These are phyloP conservation scores for Globisporangium emineosum DNA, from an alignment of 352 stramenopile genomes.

Conservation along the genomic window DNA sequence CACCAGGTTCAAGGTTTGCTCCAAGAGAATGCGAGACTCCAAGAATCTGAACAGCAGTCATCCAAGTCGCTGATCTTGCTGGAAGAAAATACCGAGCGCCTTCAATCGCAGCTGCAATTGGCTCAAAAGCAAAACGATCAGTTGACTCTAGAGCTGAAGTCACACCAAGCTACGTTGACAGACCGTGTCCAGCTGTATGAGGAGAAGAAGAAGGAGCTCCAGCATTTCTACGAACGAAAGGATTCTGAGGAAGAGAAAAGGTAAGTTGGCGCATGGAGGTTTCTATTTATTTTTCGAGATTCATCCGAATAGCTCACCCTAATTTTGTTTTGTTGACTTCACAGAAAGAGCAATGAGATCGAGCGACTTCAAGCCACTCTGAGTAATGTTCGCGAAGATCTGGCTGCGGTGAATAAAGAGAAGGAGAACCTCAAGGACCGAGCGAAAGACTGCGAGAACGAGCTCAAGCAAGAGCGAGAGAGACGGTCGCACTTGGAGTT, in stretches of 20 bases:
- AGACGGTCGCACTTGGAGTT: conserved; percentile 48
- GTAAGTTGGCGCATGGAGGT: conserved; percentile 13
- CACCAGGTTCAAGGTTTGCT: conserved; percentile 29
- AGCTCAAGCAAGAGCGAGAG: conserved; percentile 52
- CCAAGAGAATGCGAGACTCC: conserved; percentile 28
- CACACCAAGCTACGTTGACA: conserved; percentile 39
- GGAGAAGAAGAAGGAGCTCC: conserved; percentile 63
- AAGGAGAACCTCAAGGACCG: conserved; percentile 46
- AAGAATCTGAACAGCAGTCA: conserved; percentile 37
- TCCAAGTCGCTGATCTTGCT: conserved; percentile 27
- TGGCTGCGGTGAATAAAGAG: conserved; percentile 46
- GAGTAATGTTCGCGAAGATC: conserved; percentile 44
- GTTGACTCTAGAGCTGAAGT: conserved; percentile 55
- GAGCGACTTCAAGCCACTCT: conserved; percentile 51
- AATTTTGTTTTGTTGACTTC: conserved; percentile 1
- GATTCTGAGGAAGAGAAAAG: conserved; percentile 46
- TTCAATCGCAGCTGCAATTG: conserved; percentile 54
- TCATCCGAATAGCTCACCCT: neutral
- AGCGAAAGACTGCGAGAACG: conserved; percentile 35
- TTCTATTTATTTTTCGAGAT: neutral
- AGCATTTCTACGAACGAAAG: conserved; percentile 61
- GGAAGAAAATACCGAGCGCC: conserved; percentile 31
- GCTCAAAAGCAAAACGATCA: conserved; percentile 54
- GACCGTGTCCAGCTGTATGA: conserved; percentile 56
- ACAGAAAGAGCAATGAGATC: conserved; percentile 47